phyloP scores from a whole-genome alignment of 768 basidiomycete genomes.

The Tricholoma furcatifolium region DNA sequence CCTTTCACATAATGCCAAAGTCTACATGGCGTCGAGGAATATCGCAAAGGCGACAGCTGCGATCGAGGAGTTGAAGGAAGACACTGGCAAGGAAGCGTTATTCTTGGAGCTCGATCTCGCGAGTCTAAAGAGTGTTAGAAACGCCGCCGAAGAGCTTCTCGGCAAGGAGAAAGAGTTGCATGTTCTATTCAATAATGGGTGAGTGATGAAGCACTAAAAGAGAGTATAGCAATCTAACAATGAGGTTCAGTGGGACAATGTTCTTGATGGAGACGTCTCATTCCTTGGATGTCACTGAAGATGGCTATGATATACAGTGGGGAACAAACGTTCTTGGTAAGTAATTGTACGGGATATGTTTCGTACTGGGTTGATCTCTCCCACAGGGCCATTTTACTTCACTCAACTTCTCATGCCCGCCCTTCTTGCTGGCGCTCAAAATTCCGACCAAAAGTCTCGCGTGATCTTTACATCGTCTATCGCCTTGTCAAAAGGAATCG shows the following conservation, averaged over 20 bases:
- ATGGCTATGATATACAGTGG: constrained; percentile 58
- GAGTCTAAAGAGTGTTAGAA: constrained; percentile 32
- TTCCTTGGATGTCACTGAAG: constrained; percentile 28
- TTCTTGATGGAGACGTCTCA: constrained; percentile 10
- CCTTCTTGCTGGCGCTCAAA: constrained; percentile 37
- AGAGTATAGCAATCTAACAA: background rate
- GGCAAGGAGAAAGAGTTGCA: constrained; percentile 46
- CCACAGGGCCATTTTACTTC: constrained; percentile 22
- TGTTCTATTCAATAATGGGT: constrained; percentile 53
- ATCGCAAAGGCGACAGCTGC: constrained; percentile 29
- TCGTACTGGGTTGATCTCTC: background rate
- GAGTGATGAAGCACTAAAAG: constrained; percentile 23
- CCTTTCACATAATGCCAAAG: constrained; percentile 33
- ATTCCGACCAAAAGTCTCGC: constrained; percentile 41
- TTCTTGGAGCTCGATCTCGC: constrained; percentile 38
- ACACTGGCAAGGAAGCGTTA: constrained; percentile 34
- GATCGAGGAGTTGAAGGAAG: constrained; percentile 31
- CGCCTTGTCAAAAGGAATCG: constrained; percentile 22
- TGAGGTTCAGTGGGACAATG: constrained; percentile 47
- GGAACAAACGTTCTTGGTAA: constrained; percentile 55
- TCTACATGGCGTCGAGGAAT: constrained; percentile 40
- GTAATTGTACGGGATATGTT: constrained; percentile 15
- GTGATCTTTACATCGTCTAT: constrained; percentile 48
- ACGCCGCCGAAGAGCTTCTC: constrained; percentile 32
- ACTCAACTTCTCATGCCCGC: constrained; percentile 50